Evolutionary conservation across 345 rosid species (phyloP), one percentile per base, ranked within the genome.

Genomic region (Excoecaria cochinchinensis): DNA sequence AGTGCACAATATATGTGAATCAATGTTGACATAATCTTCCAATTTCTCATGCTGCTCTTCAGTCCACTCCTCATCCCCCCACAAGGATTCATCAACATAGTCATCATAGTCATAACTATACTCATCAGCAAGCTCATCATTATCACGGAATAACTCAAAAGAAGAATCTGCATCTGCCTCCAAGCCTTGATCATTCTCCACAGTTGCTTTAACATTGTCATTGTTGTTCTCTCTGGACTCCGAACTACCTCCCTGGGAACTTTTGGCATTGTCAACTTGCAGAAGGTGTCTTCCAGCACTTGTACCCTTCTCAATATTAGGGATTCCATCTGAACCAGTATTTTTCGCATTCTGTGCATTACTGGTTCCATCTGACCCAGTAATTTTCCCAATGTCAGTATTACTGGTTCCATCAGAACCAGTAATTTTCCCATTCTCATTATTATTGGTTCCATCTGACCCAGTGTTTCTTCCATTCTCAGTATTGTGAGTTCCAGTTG

Each of bases 61-160:
- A 48, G 82, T 86, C 97, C 97, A 96, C 75, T 92, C 97, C 84
- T 93, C 99, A 75, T 91, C 98, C 71, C 97, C 95, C 99, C 98
- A 96, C 97, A 87, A 82, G 72, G 84, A 66, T 72, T 92, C 98
- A 78, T 92, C 89, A 72, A 90, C 93, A 85, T 89, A 87, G 81
- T 96, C 99, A 80, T 96, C 97, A 83, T 96, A 93, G 81, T 96
- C 98, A 79, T 93, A 93, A 73, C 69, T 82, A 74, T 96, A 90
- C 80, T 93, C 99, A 80, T 93, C 98, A 70, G 85, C 90, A 78
- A 93, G 88, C 84, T 96, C 99, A 53, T 96, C 97, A 80, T 62
- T 85, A 67, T 92, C 98, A 75, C 95, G 97, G 79, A 93, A 87
- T 75, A 96, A 83, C 71, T 93, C 98, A 83, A 96, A 96, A 51